These are phyloP conservation scores for Paecilomyces niveus DNA, from an alignment of 2,329 filamentous ascomycete species.

Conservation along the genomic window DNA sequence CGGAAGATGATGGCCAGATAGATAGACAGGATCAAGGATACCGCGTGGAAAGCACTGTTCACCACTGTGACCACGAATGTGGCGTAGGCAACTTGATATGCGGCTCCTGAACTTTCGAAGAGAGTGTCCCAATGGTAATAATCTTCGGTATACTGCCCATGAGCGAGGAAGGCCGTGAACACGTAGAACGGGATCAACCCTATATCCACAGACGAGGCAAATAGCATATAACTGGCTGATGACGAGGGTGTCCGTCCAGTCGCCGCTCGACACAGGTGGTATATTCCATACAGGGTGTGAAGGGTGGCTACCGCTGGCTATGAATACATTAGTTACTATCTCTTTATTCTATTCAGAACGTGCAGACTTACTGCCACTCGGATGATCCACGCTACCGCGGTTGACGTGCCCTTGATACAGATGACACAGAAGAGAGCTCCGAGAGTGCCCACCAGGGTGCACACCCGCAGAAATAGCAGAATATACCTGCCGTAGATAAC, in stretches of 20 bases:
- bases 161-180: constrained; percentile 50
- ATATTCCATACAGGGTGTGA: constrained; percentile 70
- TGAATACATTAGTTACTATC: constrained; percentile 3
- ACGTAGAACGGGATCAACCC: constrained; percentile 57
- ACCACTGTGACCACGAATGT: constrained; percentile 62
- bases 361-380: constrained; percentile 61
- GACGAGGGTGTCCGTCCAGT: constrained; percentile 68
- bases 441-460: constrained; percentile 61
- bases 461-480: constrained; percentile 61
- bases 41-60: constrained; percentile 60
- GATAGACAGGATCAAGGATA: constrained; percentile 63
- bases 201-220: constrained; percentile 67
- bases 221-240: constrained; percentile 82
- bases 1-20: constrained; percentile 75
- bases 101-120: constrained; percentile 49
- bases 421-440: constrained; percentile 71
- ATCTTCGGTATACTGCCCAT: constrained; percentile 41
- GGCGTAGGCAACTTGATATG: constrained; percentile 56
- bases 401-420: constrained; percentile 62
- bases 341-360: not conserved
- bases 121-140: constrained; percentile 60
- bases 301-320: constrained; percentile 70
- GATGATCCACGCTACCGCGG: constrained; percentile 65
- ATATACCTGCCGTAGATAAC: constrained; percentile 62
- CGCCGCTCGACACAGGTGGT: constrained; percentile 67